phyloP scores from a whole-genome alignment of 2,329 filamentous ascomycete species.

The Stagonosporopsis vannaccii region DNA sequence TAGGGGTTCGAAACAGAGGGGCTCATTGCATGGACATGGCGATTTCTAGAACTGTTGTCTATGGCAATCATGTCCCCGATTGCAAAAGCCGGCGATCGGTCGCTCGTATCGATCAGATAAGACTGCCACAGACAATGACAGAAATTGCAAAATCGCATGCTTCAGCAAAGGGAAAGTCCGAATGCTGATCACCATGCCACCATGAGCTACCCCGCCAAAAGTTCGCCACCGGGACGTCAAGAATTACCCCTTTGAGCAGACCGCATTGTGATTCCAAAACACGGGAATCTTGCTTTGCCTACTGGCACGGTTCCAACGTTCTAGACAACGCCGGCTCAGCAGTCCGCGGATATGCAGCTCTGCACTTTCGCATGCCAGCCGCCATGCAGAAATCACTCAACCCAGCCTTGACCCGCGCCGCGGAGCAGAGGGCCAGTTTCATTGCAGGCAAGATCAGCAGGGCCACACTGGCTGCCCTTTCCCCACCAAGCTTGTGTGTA shows the following conservation, averaged over 20 bases:
- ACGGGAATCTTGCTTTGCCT: not conserved
- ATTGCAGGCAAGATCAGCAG: constrained; percentile 2
- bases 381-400: not conserved
- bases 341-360: constrained; percentile 5
- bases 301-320: not conserved
- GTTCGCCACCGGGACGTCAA: not conserved
- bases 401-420: not conserved
- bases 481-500: constrained; percentile 10
- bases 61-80: constrained; percentile 3
- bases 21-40: not conserved
- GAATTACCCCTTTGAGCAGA: not conserved
- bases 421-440: not conserved
- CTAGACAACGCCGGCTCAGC: not conserved
- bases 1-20: not conserved
- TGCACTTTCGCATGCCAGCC: constrained; percentile 2
- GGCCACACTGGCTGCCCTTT: constrained; percentile 1
- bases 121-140: not conserved
- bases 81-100: not conserved
- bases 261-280: not conserved
- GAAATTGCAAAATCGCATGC: constrained; percentile 8
- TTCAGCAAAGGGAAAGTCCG: not conserved
- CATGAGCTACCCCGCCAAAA: not conserved
- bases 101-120: constrained; percentile 4
- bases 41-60: not conserved
- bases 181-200: constrained; percentile 3